A percentile compares a stretch with the other conserved stretches of the same genome.
Conservation (phyloP, 208 protist species). For the Porcisia hertigi region DNA sequence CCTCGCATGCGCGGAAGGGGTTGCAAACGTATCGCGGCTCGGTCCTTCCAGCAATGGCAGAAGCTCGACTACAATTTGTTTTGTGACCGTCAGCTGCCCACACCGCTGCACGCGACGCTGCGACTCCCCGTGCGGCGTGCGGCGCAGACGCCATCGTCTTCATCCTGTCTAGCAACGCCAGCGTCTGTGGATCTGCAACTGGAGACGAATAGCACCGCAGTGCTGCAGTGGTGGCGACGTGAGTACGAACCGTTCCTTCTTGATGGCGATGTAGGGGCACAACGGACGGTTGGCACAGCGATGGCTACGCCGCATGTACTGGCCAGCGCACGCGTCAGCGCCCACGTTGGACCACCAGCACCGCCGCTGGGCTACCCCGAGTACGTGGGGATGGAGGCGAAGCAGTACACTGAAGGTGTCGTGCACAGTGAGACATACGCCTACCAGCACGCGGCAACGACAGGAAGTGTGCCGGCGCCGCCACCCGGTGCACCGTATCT, state of each 20-base stretch:
- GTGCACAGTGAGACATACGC: constrained; percentile 44
- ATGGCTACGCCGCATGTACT: neutral
- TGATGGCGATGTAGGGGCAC: neutral
- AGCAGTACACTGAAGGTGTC: constrained; percentile 56
- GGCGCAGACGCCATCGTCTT: neutral
- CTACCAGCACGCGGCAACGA: constrained; percentile 20
- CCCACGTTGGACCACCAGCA: constrained; percentile 52
- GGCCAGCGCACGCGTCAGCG: neutral
- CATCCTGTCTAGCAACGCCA: neutral
- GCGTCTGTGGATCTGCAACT: constrained; percentile 13
- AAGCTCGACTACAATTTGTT: constrained; percentile 15
- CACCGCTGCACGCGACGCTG: constrained; percentile 16
- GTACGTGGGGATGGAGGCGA: constrained; percentile 41
- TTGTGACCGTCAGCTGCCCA: constrained; percentile 9
- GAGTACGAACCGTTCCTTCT: constrained; percentile 18
- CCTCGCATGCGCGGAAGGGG: constrained; percentile 18
- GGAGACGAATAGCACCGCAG: constrained; percentile 14
- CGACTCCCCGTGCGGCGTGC: constrained; percentile 16
- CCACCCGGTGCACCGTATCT: constrained; percentile 9
- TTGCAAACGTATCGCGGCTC: constrained; percentile 3
- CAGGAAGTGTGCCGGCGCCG: neutral
- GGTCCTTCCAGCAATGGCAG: constrained; percentile 20
- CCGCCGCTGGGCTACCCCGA: constrained; percentile 51
- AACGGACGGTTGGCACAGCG: neutral
- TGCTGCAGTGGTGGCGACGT: constrained; percentile 24